phyloP scores from a whole-genome alignment of 441 rosid species.

The Euphorbia corollata region DNA sequence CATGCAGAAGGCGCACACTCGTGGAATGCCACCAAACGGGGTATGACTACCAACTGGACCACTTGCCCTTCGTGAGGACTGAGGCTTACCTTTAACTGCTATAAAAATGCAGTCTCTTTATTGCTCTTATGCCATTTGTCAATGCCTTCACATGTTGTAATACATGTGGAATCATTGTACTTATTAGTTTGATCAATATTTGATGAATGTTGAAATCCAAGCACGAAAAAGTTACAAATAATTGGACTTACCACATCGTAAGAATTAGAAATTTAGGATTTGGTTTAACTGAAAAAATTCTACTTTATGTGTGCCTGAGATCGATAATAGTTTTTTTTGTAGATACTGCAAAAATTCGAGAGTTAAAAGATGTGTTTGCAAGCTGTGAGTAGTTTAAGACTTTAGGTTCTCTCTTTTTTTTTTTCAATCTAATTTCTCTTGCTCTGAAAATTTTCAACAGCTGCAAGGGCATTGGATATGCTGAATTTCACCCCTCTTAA shows the following conservation, averaged over 20 bases:
- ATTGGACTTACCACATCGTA: not conserved
- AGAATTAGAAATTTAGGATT: not conserved
- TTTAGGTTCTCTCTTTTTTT: not conserved
- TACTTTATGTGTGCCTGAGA: not conserved
- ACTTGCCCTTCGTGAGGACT: too few species aligned
- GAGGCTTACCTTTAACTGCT: too few species aligned
- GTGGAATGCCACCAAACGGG: too few species aligned
- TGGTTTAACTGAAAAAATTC: not conserved
- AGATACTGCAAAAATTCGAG: not conserved
- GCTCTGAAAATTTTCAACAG: not conserved
- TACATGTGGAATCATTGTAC: not conserved
- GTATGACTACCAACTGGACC: too few species aligned
- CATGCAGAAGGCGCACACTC: too few species aligned
- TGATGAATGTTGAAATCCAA: not conserved
- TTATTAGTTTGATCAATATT: not conserved
- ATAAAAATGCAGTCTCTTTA: not conserved
- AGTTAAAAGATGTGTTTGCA: not conserved
- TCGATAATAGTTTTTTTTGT: not conserved
- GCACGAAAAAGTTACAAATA: not conserved
- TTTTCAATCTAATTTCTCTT: not conserved
- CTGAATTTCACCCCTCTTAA: slow-evolving; percentile 64
- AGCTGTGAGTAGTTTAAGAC: not conserved
- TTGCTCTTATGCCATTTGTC: not conserved
- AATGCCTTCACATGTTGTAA: not conserved
- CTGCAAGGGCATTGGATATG: slow-evolving; percentile 50